phyloP scores from a whole-genome alignment of 2,329 filamentous ascomycete genomes.

The Mycogone perniciosa region DNA sequence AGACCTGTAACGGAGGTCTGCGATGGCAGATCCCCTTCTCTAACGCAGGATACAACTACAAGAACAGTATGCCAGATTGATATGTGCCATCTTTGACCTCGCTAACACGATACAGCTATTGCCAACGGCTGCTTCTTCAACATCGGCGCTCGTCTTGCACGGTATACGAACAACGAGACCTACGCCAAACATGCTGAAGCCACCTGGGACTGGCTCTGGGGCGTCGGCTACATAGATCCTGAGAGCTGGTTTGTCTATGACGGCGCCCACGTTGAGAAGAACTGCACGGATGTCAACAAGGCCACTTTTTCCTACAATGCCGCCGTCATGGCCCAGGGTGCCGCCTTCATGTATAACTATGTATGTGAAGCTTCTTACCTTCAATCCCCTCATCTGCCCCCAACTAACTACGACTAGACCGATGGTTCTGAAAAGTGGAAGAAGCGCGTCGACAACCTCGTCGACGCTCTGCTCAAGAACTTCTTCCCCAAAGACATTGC shows the following conservation, averaged over 20 bases:
- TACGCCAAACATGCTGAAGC: conserved; percentile 58
- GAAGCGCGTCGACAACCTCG: conserved; percentile 46
- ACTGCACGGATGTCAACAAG: conserved; percentile 56
- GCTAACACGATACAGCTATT: conserved; percentile 35
- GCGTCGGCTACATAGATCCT: conserved; percentile 52
- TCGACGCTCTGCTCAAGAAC: conserved; percentile 41
- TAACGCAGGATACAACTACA: conserved; percentile 73
- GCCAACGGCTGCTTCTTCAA: conserved; percentile 61
- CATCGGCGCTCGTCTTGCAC: conserved; percentile 60
- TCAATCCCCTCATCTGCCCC: neutral
- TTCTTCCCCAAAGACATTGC: conserved; percentile 56
- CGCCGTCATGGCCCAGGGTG: conserved; percentile 55
- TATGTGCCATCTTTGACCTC: neutral
- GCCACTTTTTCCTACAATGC: conserved; percentile 63
- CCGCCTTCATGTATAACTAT: conserved; percentile 63
- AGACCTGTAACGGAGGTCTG: conserved; percentile 61
- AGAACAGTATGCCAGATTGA: conserved; percentile 43
- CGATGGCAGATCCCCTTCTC: conserved; percentile 73
- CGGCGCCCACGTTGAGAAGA: conserved; percentile 49
- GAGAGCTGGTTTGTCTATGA: conserved; percentile 58
- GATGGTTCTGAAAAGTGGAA: conserved; percentile 50
- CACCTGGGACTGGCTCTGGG: conserved; percentile 55
- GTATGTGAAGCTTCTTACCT: conserved; percentile 27
- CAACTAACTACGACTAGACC: conserved; percentile 32
- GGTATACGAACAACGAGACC: conserved; percentile 60